Evolutionary conservation across 2,329 filamentous ascomycete genomes (phyloP).

Genomic region (Remersonia thermophila): DNA sequence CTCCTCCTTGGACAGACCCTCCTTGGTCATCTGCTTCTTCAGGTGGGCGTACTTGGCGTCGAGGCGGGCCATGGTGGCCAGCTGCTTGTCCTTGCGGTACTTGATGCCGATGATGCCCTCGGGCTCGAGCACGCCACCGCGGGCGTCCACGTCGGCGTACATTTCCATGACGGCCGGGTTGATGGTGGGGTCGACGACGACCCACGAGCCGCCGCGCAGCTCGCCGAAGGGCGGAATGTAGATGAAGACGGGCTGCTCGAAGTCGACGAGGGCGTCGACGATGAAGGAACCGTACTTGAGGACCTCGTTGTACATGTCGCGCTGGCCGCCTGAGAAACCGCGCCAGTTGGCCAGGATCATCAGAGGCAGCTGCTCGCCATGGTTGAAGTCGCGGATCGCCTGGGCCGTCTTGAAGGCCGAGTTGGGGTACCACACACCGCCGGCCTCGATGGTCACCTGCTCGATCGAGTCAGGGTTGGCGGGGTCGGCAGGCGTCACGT

Average conservation of each 20-base stretch:
- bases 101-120: conserved; percentile 99
- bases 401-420: conserved; percentile 99
- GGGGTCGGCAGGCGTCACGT: conserved; percentile 89
- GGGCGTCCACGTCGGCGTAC: conserved; percentile 92
- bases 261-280: conserved; percentile 95
- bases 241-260: conserved; percentile 95
- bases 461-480: conserved; percentile 98
- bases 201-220: conserved; percentile 97
- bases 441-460: conserved; percentile 85
- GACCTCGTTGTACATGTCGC: conserved; percentile 99
- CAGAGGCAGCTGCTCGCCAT: conserved; percentile 91
- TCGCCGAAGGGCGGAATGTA: conserved; percentile 97
- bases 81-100: conserved; percentile 92
- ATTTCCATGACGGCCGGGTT: conserved; percentile 97
- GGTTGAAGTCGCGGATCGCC: conserved; percentile 97
- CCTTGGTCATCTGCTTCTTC: conserved; percentile 58
- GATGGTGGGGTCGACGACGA: conserved; percentile 97
- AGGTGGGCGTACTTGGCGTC: conserved; percentile 74
- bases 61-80: conserved; percentile 92
- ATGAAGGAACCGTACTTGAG: conserved; percentile 99
- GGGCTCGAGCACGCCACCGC: conserved; percentile 93
- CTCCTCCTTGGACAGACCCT: conserved; percentile 59
- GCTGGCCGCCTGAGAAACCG: conserved; percentile 98
- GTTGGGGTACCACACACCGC: conserved; percentile 99
- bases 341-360: conserved; percentile 99